Conservation (phyloP, 148 eudicot species). For the Chenopodium formosanum region DNA sequence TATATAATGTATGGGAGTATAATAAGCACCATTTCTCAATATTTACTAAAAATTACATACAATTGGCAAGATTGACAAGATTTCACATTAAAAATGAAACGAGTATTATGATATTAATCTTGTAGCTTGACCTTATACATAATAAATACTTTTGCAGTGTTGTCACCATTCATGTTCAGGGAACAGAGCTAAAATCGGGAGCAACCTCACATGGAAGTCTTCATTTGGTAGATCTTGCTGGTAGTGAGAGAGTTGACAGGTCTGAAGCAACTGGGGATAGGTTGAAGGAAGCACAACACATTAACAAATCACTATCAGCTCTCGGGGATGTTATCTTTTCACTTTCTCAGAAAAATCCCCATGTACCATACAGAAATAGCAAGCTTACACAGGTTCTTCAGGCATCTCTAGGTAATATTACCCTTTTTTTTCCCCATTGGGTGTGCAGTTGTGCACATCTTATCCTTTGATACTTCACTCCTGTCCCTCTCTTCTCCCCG, state of each 20-base stretch:
- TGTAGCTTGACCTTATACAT: background rate
- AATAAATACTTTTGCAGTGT: constrained; percentile 33
- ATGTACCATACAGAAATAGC: constrained; percentile 79
- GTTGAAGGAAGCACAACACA: constrained; percentile 71
- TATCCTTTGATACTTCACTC: background rate
- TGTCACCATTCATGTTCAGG: constrained; percentile 64
- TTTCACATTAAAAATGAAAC: background rate
- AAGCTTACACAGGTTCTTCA: constrained; percentile 86
- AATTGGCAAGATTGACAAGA: no score
- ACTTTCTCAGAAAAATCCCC: constrained; percentile 63
- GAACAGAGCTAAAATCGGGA: constrained; percentile 51
- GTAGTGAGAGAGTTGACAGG: constrained; percentile 75
- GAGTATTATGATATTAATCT: background rate
- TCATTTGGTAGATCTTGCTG: constrained; percentile 82
- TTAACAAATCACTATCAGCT: constrained; percentile 72
- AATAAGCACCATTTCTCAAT: background rate
- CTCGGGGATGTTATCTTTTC: constrained; percentile 73
- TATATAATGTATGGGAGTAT: background rate
- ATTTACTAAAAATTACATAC: no score
- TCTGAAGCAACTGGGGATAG: constrained; percentile 78
- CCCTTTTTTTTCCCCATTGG: background rate
- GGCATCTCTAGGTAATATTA: constrained; percentile 52
- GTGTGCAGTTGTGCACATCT: background rate
- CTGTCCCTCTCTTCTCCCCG: background rate
- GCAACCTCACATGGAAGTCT: constrained; percentile 54